These are phyloP conservation scores for Thermothelomyces thermophilus DNA, from an alignment of 2,329 filamentous ascomycete genomes.

Conservation along the genomic window DNA sequence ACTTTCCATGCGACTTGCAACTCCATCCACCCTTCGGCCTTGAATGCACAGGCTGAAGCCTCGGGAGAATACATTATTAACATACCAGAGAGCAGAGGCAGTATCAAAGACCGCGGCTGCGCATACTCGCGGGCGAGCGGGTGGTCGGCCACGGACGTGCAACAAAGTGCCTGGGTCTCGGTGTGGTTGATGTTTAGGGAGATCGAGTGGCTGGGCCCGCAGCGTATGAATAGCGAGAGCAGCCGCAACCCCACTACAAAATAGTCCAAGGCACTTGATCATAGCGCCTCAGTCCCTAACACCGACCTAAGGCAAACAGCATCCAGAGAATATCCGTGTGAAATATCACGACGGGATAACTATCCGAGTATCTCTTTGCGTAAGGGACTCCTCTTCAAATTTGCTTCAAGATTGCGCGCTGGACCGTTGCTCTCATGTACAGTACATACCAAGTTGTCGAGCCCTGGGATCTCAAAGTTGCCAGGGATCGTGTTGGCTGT, in stretches of 20 bases:
- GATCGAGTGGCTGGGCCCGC: conserved; percentile 6
- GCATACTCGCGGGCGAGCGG: neutral
- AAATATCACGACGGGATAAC: too few relatives aligned
- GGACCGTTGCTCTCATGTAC: too few relatives aligned
- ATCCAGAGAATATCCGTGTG: too few relatives aligned
- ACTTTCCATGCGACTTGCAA: neutral
- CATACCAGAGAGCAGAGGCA: neutral
- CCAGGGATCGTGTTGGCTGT: too few relatives aligned
- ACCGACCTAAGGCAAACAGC: neutral
- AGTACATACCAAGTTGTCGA: too few relatives aligned
- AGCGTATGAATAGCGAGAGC: neutral
- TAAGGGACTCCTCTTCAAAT: too few relatives aligned
- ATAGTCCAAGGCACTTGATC: conserved; percentile 3
- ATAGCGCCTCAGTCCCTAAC: neutral
- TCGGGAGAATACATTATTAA: neutral
- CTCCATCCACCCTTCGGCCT: neutral
- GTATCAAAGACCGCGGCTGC: neutral
- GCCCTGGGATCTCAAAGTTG: too few relatives aligned
- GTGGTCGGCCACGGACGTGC: neutral
- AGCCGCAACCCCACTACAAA: conserved; percentile 11
- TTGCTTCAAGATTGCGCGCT: too few relatives aligned
- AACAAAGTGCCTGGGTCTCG: neutral
- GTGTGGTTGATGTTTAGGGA: conserved; percentile 9
- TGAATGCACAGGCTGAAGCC: neutral
- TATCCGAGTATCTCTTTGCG: too few relatives aligned